Percentiles rank a stretch among this genome's conserved stretches.
Conservation (phyloP, 192 early-diverging fungal species). For the Thamnidium elegans region DNA sequence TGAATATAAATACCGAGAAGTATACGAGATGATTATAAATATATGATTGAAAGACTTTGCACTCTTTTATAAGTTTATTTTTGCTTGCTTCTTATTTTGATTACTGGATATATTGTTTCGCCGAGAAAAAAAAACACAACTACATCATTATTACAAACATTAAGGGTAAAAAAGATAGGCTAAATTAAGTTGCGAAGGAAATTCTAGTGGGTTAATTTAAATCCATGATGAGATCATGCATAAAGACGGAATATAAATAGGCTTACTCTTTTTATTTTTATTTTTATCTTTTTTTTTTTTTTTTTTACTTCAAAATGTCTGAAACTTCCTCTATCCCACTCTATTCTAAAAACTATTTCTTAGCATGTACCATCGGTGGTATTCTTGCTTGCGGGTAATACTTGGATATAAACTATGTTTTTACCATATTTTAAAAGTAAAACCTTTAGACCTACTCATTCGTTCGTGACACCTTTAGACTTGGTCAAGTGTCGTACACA, state of each 20-base stretch:
- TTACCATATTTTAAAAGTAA: background rate
- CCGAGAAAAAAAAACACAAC: no score
- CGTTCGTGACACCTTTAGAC: conserved; percentile 43
- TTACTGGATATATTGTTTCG: no score
- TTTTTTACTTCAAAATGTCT: background rate
- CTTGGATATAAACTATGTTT: no score
- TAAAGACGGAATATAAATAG: background rate
- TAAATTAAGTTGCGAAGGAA: no score
- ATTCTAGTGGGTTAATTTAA: no score
- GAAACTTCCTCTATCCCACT: conserved; percentile 24
- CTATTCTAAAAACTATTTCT: conserved; percentile 35
- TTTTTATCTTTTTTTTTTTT: background rate
- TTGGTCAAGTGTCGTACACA: conserved; percentile 45
- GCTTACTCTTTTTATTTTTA: background rate
- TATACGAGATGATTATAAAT: no score
- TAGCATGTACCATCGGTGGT: conserved; percentile 40
- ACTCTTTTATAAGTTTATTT: no score
- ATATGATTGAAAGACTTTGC: no score
- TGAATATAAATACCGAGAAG: no score
- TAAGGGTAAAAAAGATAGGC: no score
- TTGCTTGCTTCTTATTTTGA: no score
- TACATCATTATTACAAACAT: no score
- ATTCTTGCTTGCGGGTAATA: conserved; percentile 38
- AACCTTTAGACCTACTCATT: conserved; percentile 35
- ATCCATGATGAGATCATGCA: background rate